Base-by-base conservation (phyloP, 495 filamentous ascomycete genomes). In the Articulospora tetracladia region DNA sequence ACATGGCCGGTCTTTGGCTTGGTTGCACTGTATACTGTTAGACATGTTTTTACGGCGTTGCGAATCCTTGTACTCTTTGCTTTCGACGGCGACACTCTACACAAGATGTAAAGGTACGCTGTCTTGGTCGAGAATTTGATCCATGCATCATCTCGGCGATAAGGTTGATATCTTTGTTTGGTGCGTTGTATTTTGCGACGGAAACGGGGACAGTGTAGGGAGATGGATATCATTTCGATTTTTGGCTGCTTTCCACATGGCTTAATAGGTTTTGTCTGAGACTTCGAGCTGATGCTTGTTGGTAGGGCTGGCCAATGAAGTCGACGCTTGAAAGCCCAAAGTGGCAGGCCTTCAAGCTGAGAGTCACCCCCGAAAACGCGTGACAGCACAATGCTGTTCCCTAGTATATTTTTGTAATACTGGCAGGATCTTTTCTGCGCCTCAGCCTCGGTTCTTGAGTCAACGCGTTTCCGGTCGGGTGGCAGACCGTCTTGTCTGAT, bases 261-360 rank as follows among this genome's bases (percentile, higher is more conserved):
- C 56, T 59, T 59, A 59, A 59, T 51, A 59, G 46, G 27, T 51
- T 51, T 51, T 11, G 23, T 48, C 2, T 49, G 25, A 22, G 41
- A 49, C 41, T 28, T 17, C 3, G 8, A 30, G 23, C 41, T 48
- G 55, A 50, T n/a, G 15, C 2, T 24, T 10, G 3, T 1, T 4
- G 4, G 25, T 41, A 30, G 27, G 39, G 22, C 25, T 53, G 20
- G 27, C 47, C 22, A 55, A 34, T 61, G 23, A 44, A 15, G 60
- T 68, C 24, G 34, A 80, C 8, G 10, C 66, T 4, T 68, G 80
- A 7, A 49, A 70, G 53, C 53, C 53, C 2, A 53, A 27, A 41
- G 53, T 55, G 53, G 30, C 53, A 55, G 30, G 15, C 19, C 30
- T 2, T 44, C 30, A 44, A 55, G 53, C 53, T 55, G 53, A 55